Percentiles rank a stretch among this genome's conserved stretches.
These are phyloP conservation scores for Alloteropsis semialata DNA, from an alignment of 176 grass and related monocot species.

Conservation along the genomic window DNA sequence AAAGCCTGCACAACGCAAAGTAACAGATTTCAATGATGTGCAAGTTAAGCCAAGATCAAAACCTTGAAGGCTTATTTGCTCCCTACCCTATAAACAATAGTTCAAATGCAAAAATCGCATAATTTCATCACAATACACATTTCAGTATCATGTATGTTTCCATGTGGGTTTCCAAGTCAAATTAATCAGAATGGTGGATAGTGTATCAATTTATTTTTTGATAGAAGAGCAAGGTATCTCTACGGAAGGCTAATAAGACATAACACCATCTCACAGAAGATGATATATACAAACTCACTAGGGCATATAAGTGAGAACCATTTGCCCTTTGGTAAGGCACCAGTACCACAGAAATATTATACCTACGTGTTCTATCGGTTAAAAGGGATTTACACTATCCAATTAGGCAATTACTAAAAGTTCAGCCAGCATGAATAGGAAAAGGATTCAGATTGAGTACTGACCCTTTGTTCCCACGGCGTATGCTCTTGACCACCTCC, in stretches of 20 bases:
- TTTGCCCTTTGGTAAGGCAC: neutral
- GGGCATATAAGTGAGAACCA: neutral
- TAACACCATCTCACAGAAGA: neutral
- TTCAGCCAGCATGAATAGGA: neutral
- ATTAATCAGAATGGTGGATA: neutral
- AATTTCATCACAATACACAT: neutral
- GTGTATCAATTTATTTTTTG: neutral
- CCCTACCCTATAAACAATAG: neutral
- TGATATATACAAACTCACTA: neutral
- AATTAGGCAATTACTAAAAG: neutral
- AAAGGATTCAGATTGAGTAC: neutral
- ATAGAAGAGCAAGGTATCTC: neutral
- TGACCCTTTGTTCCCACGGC: slow-evolving; percentile 78
- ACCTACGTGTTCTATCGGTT: neutral
- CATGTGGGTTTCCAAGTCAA: neutral
- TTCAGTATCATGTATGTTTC: neutral
- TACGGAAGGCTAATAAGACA: neutral
- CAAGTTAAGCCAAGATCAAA: neutral
- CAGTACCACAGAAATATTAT: neutral
- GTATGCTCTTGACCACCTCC: slow-evolving; percentile 97
- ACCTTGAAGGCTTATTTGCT: neutral
- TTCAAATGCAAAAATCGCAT: neutral
- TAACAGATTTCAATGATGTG: neutral
- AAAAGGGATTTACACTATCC: neutral
- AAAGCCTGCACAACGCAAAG: slow-evolving; percentile 50